Base-by-base conservation (phyloP, 2,329 filamentous ascomycete species). In the Cryphonectria nitschkei region DNA sequence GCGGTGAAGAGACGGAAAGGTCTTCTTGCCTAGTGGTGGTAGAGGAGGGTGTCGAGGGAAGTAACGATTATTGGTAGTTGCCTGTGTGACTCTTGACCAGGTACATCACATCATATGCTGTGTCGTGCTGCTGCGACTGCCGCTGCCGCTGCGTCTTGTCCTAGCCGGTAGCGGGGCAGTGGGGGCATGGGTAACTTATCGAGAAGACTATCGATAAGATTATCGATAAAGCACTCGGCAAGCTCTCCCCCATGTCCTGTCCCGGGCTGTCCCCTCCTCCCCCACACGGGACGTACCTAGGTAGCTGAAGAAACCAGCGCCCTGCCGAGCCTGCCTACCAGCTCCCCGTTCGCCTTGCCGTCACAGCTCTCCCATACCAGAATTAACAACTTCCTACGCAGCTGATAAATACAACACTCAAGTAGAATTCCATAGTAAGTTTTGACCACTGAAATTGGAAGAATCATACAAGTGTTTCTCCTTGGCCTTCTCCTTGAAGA, bases 381-480 rank as follows among this genome's bases (percentile, higher is more conserved):
- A 50, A 19, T 8, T 50, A n/a, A 50, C 46, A n/a, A 11, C 2
- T 19, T n/a, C 46, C 2, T 3, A 9, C 7, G 46, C 46, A n/a
- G 46, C 46, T n/a, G 22, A 46, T 50, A 50, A 19, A 50, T 50
- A 50, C 46, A 9, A 22, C 11, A n/a, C 46, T 50, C 19, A 50
- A 50, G 22, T 50, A 9, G 7, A 9, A 6, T 50, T 50, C 2
- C 3, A n/a, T 16, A 43, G 13, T 16, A 43, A 14, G 46, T 50
- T 19, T 9, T n/a, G 22, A 3, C 19, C 16, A 9, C n/a, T 3
- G 22, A n/a, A 5, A n/a, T 0, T 50, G 46, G 46, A n/a, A 19
- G 6, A 13, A 3, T 1, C 1, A 11, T 11, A 50, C 1, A 11
- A 11, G 0, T n/a, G 8, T n/a, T 11, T n/a, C 46, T n/a, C 8